Evolutionary conservation across 2,329 filamentous ascomycete species (phyloP), one percentile per base, ranked within the genome.

Genomic region (Sclerotinia trifoliorum): DNA sequence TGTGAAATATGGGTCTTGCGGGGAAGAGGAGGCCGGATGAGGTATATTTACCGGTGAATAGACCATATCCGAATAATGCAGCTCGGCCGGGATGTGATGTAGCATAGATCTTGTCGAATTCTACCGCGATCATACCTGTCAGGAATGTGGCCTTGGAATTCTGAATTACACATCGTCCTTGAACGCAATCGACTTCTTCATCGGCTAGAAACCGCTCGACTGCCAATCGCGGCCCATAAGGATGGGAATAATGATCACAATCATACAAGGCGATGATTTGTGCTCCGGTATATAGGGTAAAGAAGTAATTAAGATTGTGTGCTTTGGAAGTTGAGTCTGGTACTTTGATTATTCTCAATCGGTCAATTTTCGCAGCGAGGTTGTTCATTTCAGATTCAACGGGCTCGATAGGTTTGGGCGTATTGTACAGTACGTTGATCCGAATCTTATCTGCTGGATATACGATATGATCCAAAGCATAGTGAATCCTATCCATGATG

Each of bases 51-150:
- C 65, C 82, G 65, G 80, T 82, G 75, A 83, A 83, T 6, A 83
- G 78, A 19, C 81, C 82, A 67, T 83, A 83, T 5, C 78, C 79
- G 74, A 80, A 83, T 77, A 83, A 80, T 6, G 79, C 77, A 13
- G 80, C 79, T 13, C 82, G 78, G 6, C 82, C 82, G 2, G 82
- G 82, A 70, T 83, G 82, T 15, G 82, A 83, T 15, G 83, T 81
- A 2, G 81, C 82, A 71, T 83, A 83, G 69, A 83, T 83, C 73
- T 83, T 83, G 74, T 83, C 82, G 67, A 83, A 83, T 70, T 83
- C 82, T 46, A 83, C 79, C 2, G 80, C 78, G 21, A 83, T 83
- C 80, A 83, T 81, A 58, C 77, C 79, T 0, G 82, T 79, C 55
- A 81, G 76, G 71, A 82, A 78, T 5, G 76, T 79, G 5, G 80